These are phyloP conservation scores for Sicyos edulis DNA, from an alignment of 306 rosid species.

Conservation along the genomic window DNA sequence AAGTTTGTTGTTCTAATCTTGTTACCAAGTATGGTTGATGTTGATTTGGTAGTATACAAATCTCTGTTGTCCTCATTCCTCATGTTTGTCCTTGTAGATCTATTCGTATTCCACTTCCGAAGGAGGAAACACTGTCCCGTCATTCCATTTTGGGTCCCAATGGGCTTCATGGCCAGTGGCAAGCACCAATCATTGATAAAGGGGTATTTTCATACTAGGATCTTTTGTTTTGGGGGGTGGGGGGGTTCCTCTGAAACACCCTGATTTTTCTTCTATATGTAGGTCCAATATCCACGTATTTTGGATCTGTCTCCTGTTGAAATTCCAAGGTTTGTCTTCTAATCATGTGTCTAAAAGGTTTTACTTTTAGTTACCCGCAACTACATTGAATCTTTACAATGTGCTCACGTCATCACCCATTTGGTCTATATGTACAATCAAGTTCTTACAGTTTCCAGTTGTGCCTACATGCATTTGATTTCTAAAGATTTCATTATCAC, in stretches of 20 bases:
- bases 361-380: slow-evolving; percentile 15
- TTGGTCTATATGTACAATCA: slow-evolving; percentile 9
- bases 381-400: slow-evolving; percentile 5
- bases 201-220: slow-evolving; percentile 49
- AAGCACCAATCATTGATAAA: slow-evolving; percentile 53
- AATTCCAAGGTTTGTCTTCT: slow-evolving; percentile 59
- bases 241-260: slow-evolving; percentile 23
- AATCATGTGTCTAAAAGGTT: slow-evolving; percentile 4
- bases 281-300: slow-evolving; percentile 80
- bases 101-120: slow-evolving; percentile 50
- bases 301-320: slow-evolving; percentile 62
- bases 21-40: neutral
- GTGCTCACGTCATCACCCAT: slow-evolving; percentile 2
- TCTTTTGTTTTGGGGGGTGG: no score
- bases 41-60: neutral
- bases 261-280: slow-evolving; percentile 41
- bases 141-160: slow-evolving; percentile 89
- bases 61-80: slow-evolving; percentile 3
- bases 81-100: slow-evolving; percentile 45
- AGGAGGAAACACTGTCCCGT: slow-evolving; percentile 69
- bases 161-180: slow-evolving; percentile 80
- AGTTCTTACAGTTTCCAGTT: slow-evolving; percentile 9
- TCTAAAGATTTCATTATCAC: slow-evolving; percentile 4
- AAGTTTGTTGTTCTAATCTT: neutral
- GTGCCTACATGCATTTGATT: neutral